phyloP scores from a whole-genome alignment of 768 basidiomycete genomes.

The Termitomyces sp. region DNA sequence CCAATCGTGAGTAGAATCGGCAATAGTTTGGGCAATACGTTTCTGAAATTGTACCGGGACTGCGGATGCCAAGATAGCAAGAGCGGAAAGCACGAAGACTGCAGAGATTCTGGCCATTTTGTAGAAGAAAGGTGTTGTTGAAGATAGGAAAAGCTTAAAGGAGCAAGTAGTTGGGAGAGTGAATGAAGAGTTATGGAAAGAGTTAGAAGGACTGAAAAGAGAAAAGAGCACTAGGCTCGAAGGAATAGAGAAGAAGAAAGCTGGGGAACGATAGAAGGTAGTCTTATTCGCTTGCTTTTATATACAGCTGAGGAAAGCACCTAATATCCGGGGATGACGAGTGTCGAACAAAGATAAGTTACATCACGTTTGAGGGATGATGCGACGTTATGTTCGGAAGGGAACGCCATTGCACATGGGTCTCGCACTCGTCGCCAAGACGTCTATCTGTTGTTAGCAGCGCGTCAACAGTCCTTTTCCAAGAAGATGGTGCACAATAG shows the following conservation, averaged over 20 bases:
- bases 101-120: conserved; percentile 26
- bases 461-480: no score
- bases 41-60: conserved; percentile 28
- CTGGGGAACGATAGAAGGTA: not conserved
- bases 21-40: conserved; percentile 45
- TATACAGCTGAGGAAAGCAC: not conserved
- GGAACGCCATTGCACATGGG: no score
- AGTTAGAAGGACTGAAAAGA: not conserved
- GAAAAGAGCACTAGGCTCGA: conserved; percentile 1
- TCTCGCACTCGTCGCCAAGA: not conserved
- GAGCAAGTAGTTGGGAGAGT: not conserved
- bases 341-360: not conserved
- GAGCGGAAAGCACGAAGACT: conserved; percentile 23
- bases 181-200: not conserved
- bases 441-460: not conserved
- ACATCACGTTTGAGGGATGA: not conserved
- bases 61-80: conserved; percentile 22
- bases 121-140: not conserved
- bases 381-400: not conserved
- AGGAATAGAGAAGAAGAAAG: not conserved
- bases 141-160: not conserved
- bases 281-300: not conserved
- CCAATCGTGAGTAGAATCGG: conserved; percentile 44
- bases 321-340: not conserved
- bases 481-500: not conserved